A percentile compares a stretch with the other conserved stretches of the same genome.
These are phyloP conservation scores for Mixia osmundae DNA, from an alignment of 1,284 basidiomycete genomes.

Conservation along the genomic window DNA sequence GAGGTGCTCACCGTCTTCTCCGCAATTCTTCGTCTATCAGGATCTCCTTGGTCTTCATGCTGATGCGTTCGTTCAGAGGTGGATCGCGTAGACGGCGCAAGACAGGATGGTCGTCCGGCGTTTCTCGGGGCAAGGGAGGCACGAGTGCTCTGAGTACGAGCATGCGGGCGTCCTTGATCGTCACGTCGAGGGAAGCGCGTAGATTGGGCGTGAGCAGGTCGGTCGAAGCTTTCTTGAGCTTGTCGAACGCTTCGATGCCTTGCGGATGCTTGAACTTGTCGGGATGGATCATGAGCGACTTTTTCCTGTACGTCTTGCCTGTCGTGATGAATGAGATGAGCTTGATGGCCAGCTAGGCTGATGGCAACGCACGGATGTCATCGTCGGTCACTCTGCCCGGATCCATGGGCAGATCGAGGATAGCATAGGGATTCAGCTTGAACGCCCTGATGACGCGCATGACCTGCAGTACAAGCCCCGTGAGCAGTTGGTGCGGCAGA, in stretches of 20 bases:
- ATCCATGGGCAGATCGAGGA: constrained; percentile 28
- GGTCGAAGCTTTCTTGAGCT: constrained; percentile 28
- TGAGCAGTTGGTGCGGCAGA: neutral
- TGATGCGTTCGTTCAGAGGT: constrained; percentile 25
- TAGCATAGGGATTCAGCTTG: constrained; percentile 33
- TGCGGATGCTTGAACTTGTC: constrained; percentile 32
- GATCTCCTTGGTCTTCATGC: constrained; percentile 28
- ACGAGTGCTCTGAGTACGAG: constrained; percentile 21
- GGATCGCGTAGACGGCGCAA: constrained; percentile 23
- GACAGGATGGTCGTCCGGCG: constrained; percentile 24
- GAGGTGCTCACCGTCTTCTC: too few species aligned
- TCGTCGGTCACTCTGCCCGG: constrained; percentile 22
- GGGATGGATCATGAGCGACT: constrained; percentile 32
- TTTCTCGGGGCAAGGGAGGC: constrained; percentile 17
- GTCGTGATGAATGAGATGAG: neutral
- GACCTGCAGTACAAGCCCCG: constrained; percentile 22
- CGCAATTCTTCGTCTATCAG: constrained; percentile 32
- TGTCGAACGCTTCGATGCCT: constrained; percentile 31
- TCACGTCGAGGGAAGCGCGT: neutral
- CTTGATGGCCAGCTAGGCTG: neutral
- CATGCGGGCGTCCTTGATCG: constrained; percentile 19
- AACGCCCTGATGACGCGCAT: constrained; percentile 29
- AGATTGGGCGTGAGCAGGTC: neutral
- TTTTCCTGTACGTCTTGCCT: constrained; percentile 31
- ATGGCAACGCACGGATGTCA: constrained; percentile 21